phyloP scores from a whole-genome alignment of 2,329 filamentous ascomycete species.

The Emergomyces orientalis region DNA sequence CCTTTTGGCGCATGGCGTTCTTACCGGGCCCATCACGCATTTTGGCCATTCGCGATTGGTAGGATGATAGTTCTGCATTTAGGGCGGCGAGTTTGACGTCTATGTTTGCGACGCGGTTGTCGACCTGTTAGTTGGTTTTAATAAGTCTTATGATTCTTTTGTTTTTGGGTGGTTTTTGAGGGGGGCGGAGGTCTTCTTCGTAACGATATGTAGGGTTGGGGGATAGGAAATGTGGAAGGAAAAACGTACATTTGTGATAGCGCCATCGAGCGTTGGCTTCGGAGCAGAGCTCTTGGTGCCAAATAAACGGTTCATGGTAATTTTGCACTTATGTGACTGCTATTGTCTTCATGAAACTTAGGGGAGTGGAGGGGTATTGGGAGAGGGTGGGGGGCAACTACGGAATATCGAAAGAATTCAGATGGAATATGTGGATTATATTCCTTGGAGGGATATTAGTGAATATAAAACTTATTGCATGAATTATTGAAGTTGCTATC shows the following conservation, averaged over 20 bases:
- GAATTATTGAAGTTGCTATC: background rate
- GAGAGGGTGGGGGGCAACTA: background rate
- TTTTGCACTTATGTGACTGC: background rate
- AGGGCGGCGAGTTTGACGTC: constrained; percentile 91
- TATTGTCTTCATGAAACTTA: background rate
- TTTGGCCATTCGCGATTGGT: constrained; percentile 77
- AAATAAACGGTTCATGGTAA: constrained; percentile 85
- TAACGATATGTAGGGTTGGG: background rate
- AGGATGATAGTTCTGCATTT: constrained; percentile 79
- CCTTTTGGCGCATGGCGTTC: constrained; percentile 83
- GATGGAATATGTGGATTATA: background rate
- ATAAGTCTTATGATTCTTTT: background rate
- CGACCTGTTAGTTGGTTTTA: constrained; percentile 45
- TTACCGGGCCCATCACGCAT: constrained; percentile 97
- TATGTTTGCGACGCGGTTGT: constrained; percentile 72
- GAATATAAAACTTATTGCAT: background rate
- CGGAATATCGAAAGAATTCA: background rate
- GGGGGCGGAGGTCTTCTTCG: constrained; percentile 6
- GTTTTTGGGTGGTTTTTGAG: background rate
- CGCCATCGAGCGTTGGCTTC: constrained; percentile 77
- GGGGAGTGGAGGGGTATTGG: background rate
- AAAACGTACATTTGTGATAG: constrained; percentile 63
- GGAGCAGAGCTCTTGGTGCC: constrained; percentile 77
- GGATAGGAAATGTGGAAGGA: no score
- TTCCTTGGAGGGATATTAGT: background rate